These are phyloP conservation scores for Komagataella ulmi DNA, from an alignment of 805 yeast genomes.

Conservation along the genomic window DNA sequence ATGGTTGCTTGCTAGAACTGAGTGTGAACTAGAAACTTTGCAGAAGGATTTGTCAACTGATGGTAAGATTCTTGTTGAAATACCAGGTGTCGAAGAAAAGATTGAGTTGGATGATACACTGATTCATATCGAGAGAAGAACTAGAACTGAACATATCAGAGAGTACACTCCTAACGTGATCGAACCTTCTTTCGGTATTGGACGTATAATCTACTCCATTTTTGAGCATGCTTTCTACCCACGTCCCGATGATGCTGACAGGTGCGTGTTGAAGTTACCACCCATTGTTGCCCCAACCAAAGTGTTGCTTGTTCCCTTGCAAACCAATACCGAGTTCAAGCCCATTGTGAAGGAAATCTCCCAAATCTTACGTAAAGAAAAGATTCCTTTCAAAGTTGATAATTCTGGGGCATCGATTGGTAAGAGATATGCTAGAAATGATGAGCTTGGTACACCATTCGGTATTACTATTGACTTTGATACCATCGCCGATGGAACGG, in stretches of 20 bases:
- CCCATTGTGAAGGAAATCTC: constrained; percentile 67
- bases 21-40: constrained; percentile 72
- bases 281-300: constrained; percentile 97
- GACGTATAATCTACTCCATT: constrained; percentile 86
- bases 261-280: constrained; percentile 78
- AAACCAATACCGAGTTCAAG: constrained; percentile 66
- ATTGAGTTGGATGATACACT: constrained; percentile 65
- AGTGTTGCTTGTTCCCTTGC: constrained; percentile 88
- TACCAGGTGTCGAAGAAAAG: constrained; percentile 50
- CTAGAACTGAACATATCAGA: constrained; percentile 79
- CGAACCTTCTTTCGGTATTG: constrained; percentile 98
- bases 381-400: constrained; percentile 90
- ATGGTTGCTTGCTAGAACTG: constrained; percentile 63
- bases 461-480: constrained; percentile 97
- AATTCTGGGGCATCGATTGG: constrained; percentile 97
- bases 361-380: constrained; percentile 56
- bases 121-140: constrained; percentile 63
- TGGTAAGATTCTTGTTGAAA: constrained; percentile 50
- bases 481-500: constrained; percentile 72
- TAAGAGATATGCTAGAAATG: constrained; percentile 95
- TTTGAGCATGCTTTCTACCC: constrained; percentile 95
- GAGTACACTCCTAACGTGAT: constrained; percentile 95
- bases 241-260: constrained; percentile 80
- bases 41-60: constrained; percentile 49
- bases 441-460: constrained; percentile 97